Evolutionary conservation across 1,139 yeast genomes (phyloP).

Genomic region (Pichia sp.): DNA sequence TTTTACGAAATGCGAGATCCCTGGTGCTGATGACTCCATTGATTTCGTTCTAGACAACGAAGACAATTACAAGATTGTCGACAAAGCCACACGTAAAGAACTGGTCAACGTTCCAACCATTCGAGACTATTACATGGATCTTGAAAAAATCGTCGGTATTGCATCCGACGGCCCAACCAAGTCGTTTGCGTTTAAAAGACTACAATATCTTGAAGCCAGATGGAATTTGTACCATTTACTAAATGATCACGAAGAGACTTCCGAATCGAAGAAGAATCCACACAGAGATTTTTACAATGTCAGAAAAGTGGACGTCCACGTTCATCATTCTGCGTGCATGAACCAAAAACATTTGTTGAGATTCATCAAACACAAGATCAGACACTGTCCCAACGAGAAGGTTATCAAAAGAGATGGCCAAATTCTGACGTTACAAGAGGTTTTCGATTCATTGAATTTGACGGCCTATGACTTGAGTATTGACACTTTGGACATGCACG

Average conservation of each 20-base stretch:
- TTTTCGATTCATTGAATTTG: constrained; percentile 80
- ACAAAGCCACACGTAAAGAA: constrained; percentile 21
- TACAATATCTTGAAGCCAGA: constrained; percentile 91
- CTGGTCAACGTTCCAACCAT: constrained; percentile 66
- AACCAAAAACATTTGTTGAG: constrained; percentile 93
- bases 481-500: constrained; percentile 98
- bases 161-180: constrained; percentile 97
- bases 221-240: constrained; percentile 87
- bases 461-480: constrained; percentile 93
- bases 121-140: constrained; percentile 74
- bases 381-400: constrained; percentile 73
- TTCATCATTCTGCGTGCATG: constrained; percentile 99
- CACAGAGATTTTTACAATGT: constrained; percentile 98
- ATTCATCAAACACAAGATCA: constrained; percentile 85
- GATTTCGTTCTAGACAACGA: constrained; percentile 47
- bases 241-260: constrained; percentile 88
- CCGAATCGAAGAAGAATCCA: constrained; percentile 77
- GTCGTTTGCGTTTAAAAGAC: constrained; percentile 88
- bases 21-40: constrained; percentile 44
- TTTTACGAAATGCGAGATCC: constrained; percentile 53
- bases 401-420: constrained; percentile 93
- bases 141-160: constrained; percentile 59
- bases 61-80: constrained; percentile 52
- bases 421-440: constrained; percentile 77
- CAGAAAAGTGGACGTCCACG: constrained; percentile 97